Percentiles rank a stretch among this genome's conserved stretches.
phyloP scores from a whole-genome alignment of 345 rosid genomes.

The Pistacia integerrima region DNA sequence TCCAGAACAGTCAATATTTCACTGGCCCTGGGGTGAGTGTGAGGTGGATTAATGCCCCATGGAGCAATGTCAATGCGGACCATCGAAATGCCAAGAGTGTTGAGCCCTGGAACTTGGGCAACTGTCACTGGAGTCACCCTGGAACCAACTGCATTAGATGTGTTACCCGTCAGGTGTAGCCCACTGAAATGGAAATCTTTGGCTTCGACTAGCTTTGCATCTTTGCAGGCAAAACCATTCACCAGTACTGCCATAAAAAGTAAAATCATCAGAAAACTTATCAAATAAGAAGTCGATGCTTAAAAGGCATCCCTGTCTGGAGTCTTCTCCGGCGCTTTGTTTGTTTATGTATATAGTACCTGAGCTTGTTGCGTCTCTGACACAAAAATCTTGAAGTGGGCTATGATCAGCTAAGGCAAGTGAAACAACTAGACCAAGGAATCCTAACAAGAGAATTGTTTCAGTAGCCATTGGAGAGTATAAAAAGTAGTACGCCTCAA shows the following conservation, averaged over 20 bases:
- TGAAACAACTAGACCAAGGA: neutral
- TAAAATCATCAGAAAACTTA: no score
- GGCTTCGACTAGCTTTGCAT: conserved; percentile 1
- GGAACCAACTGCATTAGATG: conserved; percentile 5
- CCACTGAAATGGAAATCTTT: neutral
- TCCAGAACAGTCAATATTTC: conserved; percentile 1
- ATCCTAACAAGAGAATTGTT: neutral
- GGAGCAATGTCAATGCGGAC: neutral
- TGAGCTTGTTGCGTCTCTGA: neutral
- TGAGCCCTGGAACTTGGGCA: neutral
- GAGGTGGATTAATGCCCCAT: conserved; percentile 1
- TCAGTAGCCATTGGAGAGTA: neutral
- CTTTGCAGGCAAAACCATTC: conserved; percentile 12
- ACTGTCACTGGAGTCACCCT: neutral
- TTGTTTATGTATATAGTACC: no score
- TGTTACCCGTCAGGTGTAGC: neutral
- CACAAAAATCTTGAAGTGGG: conserved; percentile 1
- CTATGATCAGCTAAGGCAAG: neutral
- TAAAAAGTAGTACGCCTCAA: no score
- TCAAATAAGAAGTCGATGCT: no score
- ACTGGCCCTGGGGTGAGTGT: neutral
- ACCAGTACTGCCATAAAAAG: neutral
- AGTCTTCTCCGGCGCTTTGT: no score
- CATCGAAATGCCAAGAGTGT: conserved; percentile 5
- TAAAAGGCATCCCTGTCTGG: no score